These are phyloP conservation scores for Cyberlindnera maritima DNA, from an alignment of 805 yeast species.

Conservation along the genomic window DNA sequence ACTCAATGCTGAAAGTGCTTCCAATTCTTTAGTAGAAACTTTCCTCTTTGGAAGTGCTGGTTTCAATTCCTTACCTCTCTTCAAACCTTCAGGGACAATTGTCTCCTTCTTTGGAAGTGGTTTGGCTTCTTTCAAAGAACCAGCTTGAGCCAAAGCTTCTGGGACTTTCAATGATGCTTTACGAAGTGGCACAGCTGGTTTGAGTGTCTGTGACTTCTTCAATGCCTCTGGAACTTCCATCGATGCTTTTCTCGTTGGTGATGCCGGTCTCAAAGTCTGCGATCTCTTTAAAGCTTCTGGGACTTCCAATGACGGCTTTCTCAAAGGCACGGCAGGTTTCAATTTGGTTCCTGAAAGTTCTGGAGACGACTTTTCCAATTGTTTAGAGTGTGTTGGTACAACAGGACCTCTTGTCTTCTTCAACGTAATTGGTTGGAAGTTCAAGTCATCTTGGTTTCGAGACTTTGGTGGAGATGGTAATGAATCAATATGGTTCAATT, in stretches of 20 bases:
- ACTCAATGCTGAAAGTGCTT: constrained; percentile 17
- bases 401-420: constrained; percentile 23
- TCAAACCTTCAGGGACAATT: constrained; percentile 16
- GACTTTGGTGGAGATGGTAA: constrained; percentile 1
- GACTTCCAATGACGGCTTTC: constrained; percentile 16
- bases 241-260: constrained; percentile 20
- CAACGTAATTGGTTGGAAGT: constrained; percentile 14
- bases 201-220: constrained; percentile 14
- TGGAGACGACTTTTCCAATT: background rate
- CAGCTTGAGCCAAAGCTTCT: constrained; percentile 20
- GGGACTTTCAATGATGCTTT: constrained; percentile 23
- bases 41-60: constrained; percentile 20
- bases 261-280: constrained; percentile 23
- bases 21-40: constrained; percentile 18
- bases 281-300: constrained; percentile 23
- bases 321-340: constrained; percentile 8
- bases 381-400: constrained; percentile 7
- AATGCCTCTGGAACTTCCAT: constrained; percentile 24
- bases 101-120: constrained; percentile 11
- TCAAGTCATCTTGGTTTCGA: background rate
- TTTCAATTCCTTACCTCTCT: constrained; percentile 10
- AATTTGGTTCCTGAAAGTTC: background rate
- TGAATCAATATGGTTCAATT: constrained; percentile 17
- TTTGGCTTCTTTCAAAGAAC: constrained; percentile 6
- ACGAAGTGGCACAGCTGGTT: constrained; percentile 23